These are phyloP conservation scores for Teunomyces stri DNA, from an alignment of 805 yeast genomes.

Conservation along the genomic window DNA sequence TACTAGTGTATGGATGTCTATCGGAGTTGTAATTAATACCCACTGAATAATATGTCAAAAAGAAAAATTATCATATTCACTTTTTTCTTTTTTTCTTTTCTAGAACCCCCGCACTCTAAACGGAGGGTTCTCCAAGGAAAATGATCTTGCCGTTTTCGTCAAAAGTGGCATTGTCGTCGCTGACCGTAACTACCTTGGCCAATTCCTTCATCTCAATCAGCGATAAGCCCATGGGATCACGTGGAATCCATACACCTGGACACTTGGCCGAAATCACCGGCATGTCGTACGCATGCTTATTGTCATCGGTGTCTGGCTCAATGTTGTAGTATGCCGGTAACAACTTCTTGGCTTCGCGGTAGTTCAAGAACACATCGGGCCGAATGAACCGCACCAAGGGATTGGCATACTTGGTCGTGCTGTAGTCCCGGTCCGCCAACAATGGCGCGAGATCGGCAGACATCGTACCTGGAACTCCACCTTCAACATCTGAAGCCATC, in stretches of 20 bases:
- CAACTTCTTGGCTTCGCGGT: constrained; percentile 29
- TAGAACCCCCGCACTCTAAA: constrained; percentile 5
- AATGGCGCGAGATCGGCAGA: constrained; percentile 47
- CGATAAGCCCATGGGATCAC: constrained; percentile 83
- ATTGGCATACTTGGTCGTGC: constrained; percentile 35
- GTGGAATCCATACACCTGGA: constrained; percentile 90
- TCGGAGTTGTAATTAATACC: no score
- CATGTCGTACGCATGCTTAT: constrained; percentile 65
- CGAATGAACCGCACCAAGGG: constrained; percentile 48
- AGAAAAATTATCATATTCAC: not conserved
- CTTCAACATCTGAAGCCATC: constrained; percentile 9
- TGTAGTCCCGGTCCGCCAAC: constrained; percentile 65
- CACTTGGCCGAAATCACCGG: constrained; percentile 70
- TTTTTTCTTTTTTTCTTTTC: not conserved
- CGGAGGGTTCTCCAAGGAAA: constrained; percentile 35
- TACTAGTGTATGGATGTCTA: no score
- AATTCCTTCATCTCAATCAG: constrained; percentile 55
- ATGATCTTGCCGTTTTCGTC: constrained; percentile 30
- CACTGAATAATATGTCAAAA: not conserved
- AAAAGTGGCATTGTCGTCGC: constrained; percentile 67
- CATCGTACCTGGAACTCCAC: constrained; percentile 10
- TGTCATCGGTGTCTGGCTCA: constrained; percentile 44
- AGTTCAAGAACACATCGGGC: constrained; percentile 61
- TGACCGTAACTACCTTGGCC: constrained; percentile 53
- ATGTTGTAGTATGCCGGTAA: constrained; percentile 36